Conservation (phyloP, 1,139 yeast species). For the Taphrina communis region DNA sequence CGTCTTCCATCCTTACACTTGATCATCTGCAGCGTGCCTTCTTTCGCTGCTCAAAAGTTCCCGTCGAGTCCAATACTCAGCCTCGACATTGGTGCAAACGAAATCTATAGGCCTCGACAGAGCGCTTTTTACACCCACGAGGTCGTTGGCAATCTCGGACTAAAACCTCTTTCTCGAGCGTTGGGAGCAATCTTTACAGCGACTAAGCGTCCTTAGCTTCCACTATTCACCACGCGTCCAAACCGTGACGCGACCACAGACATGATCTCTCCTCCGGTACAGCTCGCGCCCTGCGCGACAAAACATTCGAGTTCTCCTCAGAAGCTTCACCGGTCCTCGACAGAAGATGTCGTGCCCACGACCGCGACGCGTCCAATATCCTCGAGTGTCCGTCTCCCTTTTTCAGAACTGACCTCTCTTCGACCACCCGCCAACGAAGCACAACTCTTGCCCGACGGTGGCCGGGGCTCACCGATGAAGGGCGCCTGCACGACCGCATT, state of each 20-base stretch:
- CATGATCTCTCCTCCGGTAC: conserved; percentile 35
- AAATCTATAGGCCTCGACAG: too few species aligned
- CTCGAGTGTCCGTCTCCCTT: conserved; percentile 11
- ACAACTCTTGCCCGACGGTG: conserved; percentile 33
- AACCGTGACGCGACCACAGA: neutral
- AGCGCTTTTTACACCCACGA: neutral
- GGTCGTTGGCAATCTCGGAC: conserved; percentile 2
- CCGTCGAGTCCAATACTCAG: too few species aligned
- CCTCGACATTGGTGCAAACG: too few species aligned
- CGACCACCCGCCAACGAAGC: conserved; percentile 22
- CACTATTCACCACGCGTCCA: neutral
- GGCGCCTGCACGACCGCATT: conserved; percentile 16
- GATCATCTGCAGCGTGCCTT: too few species aligned
- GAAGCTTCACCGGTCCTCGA: conserved; percentile 10
- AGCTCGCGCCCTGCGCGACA: conserved; percentile 34
- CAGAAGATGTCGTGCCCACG: neutral
- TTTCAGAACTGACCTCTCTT: conserved; percentile 18
- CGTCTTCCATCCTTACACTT: too few species aligned
- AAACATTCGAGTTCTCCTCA: conserved; percentile 25
- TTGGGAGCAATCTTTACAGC: too few species aligned
- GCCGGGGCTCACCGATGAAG: conserved; percentile 40
- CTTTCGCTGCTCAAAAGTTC: too few species aligned
- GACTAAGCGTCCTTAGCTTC: too few species aligned
- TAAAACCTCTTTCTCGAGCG: too few species aligned
- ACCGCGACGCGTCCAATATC: conserved; percentile 1